Evolutionary conservation across 1,284 basidiomycete genomes (phyloP), one percentile per base, ranked within the genome.

Genomic region (Puccinia polysora): DNA sequence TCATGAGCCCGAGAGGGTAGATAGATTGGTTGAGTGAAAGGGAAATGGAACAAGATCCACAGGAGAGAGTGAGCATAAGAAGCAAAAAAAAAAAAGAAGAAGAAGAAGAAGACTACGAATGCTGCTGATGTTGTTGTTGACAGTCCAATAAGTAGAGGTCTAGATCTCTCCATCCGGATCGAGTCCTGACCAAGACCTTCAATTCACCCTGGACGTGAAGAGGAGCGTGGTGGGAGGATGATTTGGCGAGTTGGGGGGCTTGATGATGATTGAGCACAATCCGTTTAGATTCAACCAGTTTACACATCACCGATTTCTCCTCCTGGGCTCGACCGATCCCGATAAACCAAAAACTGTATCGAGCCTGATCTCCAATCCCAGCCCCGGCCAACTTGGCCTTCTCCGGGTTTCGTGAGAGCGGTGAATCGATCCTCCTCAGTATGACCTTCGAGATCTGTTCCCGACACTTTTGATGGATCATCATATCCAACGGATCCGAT

Each of bases 221-320:
- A 4, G 47, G 47, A 4, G 4, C 25, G 25, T 6, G 18, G 5
- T 8, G 14, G n/a, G 52, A 8, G 25, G 52, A 8, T 15, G 52
- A 2, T 5, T 25, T 5, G 4, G 4, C 8, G 18, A 15, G 6
- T 10, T 10, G 10, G 10, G 43, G 43, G 12, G 43, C 43, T n/a
- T n/a, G n/a, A 45, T 45, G n/a, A 45, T 45, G 43, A 45, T 10
- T n/a, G n/a, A n/a, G n/a, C n/a, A n/a, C n/a, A n/a, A n/a, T n/a
- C 18, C 50, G 15, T 14, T 56, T 30, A 38, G 49, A 14, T 40
- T 40, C 25, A 38, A 67, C 52, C 3, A 67, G 30, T 28, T 67
- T 67, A 43, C 64, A 67, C 64, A 67, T 67, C 12, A 67, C 34
- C 36, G 64, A 23, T 28, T 67, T 67, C 10, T 36, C 49, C 18